Evolutionary conservation across 306 rosid species (phyloP), one percentile per base, ranked within the genome.

Genomic region (Astragalus glycyphyllos): DNA sequence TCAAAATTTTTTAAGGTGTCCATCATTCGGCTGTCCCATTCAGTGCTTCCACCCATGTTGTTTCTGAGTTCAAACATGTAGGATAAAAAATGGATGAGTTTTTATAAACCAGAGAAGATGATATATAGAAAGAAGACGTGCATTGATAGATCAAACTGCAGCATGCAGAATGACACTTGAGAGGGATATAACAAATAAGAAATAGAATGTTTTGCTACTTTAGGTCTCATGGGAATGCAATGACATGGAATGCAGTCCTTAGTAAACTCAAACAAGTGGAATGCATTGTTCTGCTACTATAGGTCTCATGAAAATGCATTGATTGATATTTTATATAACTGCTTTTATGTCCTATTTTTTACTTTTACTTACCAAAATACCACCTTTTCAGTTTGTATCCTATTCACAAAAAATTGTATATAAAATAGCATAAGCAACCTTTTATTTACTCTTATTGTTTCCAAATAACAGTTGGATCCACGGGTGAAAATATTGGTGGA

Each of bases 1-100:
- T 95, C 99, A 79, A 95, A 91, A 80, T 85, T 89, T 63, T 95
- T 95, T 71, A 95, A 84, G 32, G 99, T 91, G 72, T 95, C 99
- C 91, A 86, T 86, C 90, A 89, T 84, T 12, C 87, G 84, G 69
- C 79, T 71, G 55, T 95, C 97, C 99, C 97, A 95, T 79, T 95
- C 96, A 59, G 73, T 69, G 69, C 80, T 81, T 76, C 96, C 97
- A 38, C 89, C 48, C 99, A 91, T 95, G 83, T 89, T 89, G 83
- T 68, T 88, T 72, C 99, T 95, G 85, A 45, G 76, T 49, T 58
- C 29, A 71, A 69, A 49, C 4, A 67, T 35, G 64, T 72, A 58
- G 41, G 40, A 51, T 57, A 63, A 20, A 54, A 12, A 67, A 23
- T 57, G 23, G 50, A 40, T 37, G 44, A 67, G 72, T 54, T 48